A percentile compares a stretch with the other conserved stretches of the same genome.
phyloP scores from a whole-genome alignment of 148 eudicot genomes.

The Oxyria digyna region DNA sequence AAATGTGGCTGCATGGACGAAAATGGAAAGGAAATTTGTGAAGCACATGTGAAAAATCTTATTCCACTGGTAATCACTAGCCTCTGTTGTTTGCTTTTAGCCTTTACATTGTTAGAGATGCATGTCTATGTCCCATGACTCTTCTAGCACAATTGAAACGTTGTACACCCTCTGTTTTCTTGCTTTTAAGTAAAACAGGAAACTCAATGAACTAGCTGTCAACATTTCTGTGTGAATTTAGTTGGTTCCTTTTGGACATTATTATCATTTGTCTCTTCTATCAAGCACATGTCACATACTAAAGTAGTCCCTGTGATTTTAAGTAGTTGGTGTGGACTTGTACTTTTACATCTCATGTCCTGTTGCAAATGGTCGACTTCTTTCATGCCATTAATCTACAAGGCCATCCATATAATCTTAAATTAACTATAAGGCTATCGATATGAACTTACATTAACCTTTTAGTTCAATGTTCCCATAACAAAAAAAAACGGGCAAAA shows the following conservation, averaged over 20 bases:
- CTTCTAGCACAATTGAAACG: neutral
- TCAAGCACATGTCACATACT: neutral
- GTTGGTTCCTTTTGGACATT: neutral
- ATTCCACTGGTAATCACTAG: conserved; percentile 60
- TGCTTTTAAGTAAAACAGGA: neutral
- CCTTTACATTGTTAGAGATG: neutral
- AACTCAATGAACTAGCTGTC: neutral
- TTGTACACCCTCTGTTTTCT: neutral
- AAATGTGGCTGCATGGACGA: conserved; percentile 98
- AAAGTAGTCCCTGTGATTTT: neutral
- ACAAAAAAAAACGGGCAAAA: no score
- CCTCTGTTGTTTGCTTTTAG: neutral
- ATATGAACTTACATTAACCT: no score
- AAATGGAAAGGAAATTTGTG: conserved; percentile 98
- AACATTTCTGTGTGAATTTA: neutral
- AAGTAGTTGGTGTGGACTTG: neutral
- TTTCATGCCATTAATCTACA: no score
- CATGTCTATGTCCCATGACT: neutral
- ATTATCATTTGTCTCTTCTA: neutral
- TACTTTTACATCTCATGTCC: neutral
- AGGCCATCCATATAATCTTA: no score
- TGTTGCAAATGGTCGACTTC: no score
- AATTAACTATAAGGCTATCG: no score
- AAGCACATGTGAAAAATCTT: conserved; percentile 78
- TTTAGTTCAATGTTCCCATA: no score